Evolutionary conservation across 2,329 filamentous ascomycete species (phyloP).

Genomic region (Paecilomyces dactylethromorphus): DNA sequence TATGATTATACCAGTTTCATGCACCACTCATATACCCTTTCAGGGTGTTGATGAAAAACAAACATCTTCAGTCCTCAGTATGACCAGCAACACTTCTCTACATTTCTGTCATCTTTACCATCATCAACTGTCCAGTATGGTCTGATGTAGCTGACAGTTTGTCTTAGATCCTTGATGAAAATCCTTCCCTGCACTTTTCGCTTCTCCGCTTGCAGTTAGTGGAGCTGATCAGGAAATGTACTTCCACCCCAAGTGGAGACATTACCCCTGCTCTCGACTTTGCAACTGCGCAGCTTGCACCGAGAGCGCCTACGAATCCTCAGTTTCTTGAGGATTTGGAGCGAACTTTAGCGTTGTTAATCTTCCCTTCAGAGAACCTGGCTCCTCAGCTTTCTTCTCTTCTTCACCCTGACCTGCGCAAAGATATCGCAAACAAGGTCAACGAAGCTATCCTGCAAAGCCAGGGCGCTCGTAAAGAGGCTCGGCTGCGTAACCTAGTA

Average conservation of each 20-base stretch:
- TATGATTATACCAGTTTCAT: slow-evolving; percentile 99
- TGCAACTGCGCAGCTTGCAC: slow-evolving; percentile 78
- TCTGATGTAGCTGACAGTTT: not conserved
- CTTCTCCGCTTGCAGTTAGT: slow-evolving; percentile 86
- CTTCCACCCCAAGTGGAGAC: slow-evolving; percentile 58
- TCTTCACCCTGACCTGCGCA: slow-evolving; percentile 70
- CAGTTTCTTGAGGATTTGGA: slow-evolving; percentile 84
- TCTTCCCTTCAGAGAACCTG: slow-evolving; percentile 77
- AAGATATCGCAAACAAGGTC: slow-evolving; percentile 77
- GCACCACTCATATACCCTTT: slow-evolving; percentile 97
- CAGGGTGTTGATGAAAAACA: slow-evolving; percentile 81
- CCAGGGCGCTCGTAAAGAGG: slow-evolving; percentile 67
- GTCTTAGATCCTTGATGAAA: slow-evolving; percentile 72
- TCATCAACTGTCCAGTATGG: not conserved
- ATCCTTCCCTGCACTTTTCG: slow-evolving; percentile 80
- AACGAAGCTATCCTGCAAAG: slow-evolving; percentile 79
- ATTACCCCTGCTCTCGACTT: slow-evolving; percentile 78
- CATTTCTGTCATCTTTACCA: slow-evolving; percentile 6
- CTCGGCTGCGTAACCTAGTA: slow-evolving; percentile 74
- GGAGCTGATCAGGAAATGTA: slow-evolving; percentile 79
- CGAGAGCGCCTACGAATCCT: slow-evolving; percentile 72
- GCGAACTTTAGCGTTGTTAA: slow-evolving; percentile 83
- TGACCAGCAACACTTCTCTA: slow-evolving; percentile 51
- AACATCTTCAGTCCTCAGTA: slow-evolving; percentile 77
- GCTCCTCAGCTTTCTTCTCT: slow-evolving; percentile 69